phyloP scores from a whole-genome alignment of 352 stramenopile genomes.

The Phytophthora pluvialis region DNA sequence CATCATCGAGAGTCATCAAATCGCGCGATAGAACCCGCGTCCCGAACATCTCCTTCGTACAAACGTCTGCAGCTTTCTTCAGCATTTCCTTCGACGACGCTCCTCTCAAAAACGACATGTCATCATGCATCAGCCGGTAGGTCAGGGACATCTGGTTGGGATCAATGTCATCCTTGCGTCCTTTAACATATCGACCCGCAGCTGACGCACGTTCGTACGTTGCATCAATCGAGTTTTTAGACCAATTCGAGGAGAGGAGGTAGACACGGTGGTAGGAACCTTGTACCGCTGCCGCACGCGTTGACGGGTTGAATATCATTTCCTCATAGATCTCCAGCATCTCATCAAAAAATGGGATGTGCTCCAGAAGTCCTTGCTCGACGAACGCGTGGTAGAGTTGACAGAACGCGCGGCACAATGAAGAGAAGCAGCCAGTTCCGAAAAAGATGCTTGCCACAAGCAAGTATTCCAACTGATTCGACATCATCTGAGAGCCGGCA shows the following conservation, averaged over 20 bases:
- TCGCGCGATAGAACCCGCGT: constrained; percentile 43
- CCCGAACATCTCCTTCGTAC: constrained; percentile 29
- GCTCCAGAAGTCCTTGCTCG: constrained; percentile 19
- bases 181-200: no score
- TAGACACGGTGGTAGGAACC: constrained; percentile 35
- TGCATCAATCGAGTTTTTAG: no score
- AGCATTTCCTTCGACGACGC: constrained; percentile 30
- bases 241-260: constrained; percentile 42
- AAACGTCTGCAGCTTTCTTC: constrained; percentile 26
- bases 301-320: constrained; percentile 41
- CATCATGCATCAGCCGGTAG: constrained; percentile 27
- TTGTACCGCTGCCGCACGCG: constrained; percentile 22
- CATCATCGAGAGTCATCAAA: constrained; percentile 41
- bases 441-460: constrained; percentile 22
- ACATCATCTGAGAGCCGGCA: constrained; percentile 35
- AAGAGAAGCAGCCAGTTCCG: no score
- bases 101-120: constrained; percentile 27
- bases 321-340: constrained; percentile 33
- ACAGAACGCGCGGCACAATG: constrained; percentile 36
- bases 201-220: no score
- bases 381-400: constrained; percentile 41
- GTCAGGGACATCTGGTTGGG: no score
- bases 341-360: constrained; percentile 37
- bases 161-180: no score
- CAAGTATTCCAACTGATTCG: constrained; percentile 33